Evolutionary conservation across 2,329 filamentous ascomycete species (phyloP), one percentile per base, ranked within the genome.

Genomic region (Macrophomina phaseolina): DNA sequence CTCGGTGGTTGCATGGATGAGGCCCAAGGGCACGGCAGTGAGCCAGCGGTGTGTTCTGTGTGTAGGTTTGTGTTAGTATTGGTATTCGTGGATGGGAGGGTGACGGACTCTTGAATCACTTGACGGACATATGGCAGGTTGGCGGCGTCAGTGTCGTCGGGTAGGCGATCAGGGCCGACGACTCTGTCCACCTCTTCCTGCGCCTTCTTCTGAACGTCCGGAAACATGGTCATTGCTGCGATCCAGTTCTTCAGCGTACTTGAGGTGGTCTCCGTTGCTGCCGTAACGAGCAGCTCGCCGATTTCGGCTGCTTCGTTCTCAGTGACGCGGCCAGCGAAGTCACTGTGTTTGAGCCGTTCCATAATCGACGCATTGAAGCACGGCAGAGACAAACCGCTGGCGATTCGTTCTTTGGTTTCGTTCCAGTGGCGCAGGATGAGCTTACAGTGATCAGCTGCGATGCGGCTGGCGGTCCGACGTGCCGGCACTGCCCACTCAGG

Each of bases 401-500:
- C 61, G 12, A 53, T 38, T 4, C 52, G 48, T 16, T 14, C n/a
- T 62, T n/a, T 71, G 56, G 18, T 72, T 58, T 5, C 72, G 64
- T 58, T 74, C 71, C 1, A 70, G 69, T 14, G 65, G 53, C 8
- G 71, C 67, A 2, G 73, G 16, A 36, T 73, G 72, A 48, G 73
- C 67, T 62, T 85, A 82, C 0, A 84, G 69, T 32, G 78, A 70
- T 66, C 78, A 80, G 0, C 36, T 14, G 46, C 61, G 18, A 64
- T 42, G 14, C 18, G 9, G 5, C 14, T 14, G 7, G 81, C 82
- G 38, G 81, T 76, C 38, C 71, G 73, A 28, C 76, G 76, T 36
- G 75, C 70, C 0, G 83, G 81, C 16, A 81, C 30, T 0, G 67
- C 60, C 18, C 67, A 68, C 9, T 72, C 71, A 3, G 73, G 73